Base-by-base conservation (phyloP, 352 stramenopile species). In the Thalassiosira mediterranea region DNA sequence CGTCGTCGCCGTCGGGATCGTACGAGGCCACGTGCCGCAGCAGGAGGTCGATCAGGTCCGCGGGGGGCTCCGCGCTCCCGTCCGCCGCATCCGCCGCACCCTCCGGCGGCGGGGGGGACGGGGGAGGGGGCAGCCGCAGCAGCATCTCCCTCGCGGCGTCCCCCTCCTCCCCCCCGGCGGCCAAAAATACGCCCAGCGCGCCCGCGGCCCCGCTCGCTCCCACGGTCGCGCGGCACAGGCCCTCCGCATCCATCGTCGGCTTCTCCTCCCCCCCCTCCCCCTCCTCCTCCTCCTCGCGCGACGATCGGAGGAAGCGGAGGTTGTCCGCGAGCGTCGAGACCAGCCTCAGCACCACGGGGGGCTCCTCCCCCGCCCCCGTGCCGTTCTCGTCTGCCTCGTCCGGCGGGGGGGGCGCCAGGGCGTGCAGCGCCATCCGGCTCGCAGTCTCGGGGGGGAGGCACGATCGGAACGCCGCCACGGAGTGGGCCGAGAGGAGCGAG, bases 141-240 rank as follows among this genome's bases (percentile, higher is more conserved):
- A 92, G 59, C 68, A 92, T 88, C 65, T 88, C 76, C 48, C 87
- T 52, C 8, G 66, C 85, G n/a, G 84, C 57, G 63, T 86, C 76
- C 47, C 68, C 78, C 42, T 81, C 77, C n/a, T n/a, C n/a, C n/a
- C n/a, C n/a, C 17, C 73, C 78, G 0, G 80, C 76, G 0, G 60
- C 76, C 11, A 90, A 56, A 61, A 92, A 83, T 2, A 91, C 58
- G 0, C 68, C 70, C 29, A 92, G 38, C 15, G 72, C 83, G 66
- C 72, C 69, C n/a, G 79, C 61, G 21, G 84, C 70, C 34, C 87
- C 87, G 19, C 68, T 42, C n/a, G 60, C 48, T 51, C 38, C 29
- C 51, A 76, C 72, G 13, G 58, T 74, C 8, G 68, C 66, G 28
- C 48, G 58, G 15, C 74, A 59, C 47, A 80, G 42, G 15, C 53